Evolutionary conservation across 2,329 filamentous ascomycete genomes (phyloP), one percentile per base, ranked within the genome.

Genomic region (Colletotrichum truncatum): DNA sequence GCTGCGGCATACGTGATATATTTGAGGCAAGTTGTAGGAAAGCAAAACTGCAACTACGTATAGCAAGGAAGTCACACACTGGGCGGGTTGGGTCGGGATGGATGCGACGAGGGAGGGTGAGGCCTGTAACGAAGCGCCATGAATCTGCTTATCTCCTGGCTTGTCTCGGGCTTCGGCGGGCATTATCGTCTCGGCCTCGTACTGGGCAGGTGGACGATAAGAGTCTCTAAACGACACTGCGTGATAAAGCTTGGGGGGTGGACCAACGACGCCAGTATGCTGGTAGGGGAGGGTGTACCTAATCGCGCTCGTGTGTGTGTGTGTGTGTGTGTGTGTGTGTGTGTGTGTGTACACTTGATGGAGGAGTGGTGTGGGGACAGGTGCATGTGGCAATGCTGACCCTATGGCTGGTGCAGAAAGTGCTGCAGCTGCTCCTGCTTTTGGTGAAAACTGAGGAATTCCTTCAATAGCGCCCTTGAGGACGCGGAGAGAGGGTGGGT

Each of bases 191-290:
- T 56, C 59, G 43, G 52, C 52, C 41, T n/a, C n/a, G n/a, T 21
- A 34, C 23, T 25, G 32, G 41, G 23, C 25, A 41, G 25, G 25
- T 26, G 51, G 52, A 30, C 41, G 59, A 57, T 49, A 39, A 43
- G 41, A 23, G 21, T 7, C 9, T 43, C 36, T 53, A 59, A 21
- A 63, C 32, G 48, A 34, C 34, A 48, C 25, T 16, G 32, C 30
- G 52, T 56, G 63, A 66, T 64, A 66, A 66, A 66, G 63, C 63
- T 66, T 6, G 63, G 63, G 63, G 63, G 39, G 63, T 64, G 58
- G 45, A n/a, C 14, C 16, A 45, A 38, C 4, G 26, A 48, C 8
- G 12, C n/a, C n/a, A n/a, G n/a, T n/a, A n/a, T n/a, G n/a, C n/a
- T n/a, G n/a, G n/a, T n/a, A n/a, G 39, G 39, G 39, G 11, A 28